phyloP scores from a whole-genome alignment of 768 basidiomycete genomes.

The Amanita muscaria region DNA sequence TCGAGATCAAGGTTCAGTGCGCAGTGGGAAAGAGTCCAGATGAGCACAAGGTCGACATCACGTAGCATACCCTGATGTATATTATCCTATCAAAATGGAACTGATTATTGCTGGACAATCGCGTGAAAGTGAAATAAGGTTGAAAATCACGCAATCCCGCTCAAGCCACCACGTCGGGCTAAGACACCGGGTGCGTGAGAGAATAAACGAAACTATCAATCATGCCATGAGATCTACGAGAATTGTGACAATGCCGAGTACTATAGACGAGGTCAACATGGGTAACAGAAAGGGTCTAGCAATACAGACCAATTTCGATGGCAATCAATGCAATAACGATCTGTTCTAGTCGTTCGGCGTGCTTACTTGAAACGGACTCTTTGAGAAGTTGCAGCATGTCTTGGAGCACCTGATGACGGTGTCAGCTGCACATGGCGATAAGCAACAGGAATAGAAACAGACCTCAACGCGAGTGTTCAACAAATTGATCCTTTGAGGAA shows the following conservation, averaged over 20 bases:
- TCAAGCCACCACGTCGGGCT: too few species aligned
- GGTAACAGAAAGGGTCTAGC: constrained; percentile 4
- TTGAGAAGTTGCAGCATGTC: constrained; percentile 95
- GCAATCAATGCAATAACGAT: constrained; percentile 88
- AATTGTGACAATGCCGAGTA: constrained; percentile 87
- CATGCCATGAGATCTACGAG: constrained; percentile 73
- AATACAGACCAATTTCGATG: constrained; percentile 66
- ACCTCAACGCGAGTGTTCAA: constrained; percentile 92
- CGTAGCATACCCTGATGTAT: not conserved
- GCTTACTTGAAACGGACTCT: constrained; percentile 86
- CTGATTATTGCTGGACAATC: too few species aligned
- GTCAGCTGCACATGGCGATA: not conserved
- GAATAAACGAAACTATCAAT: too few species aligned
- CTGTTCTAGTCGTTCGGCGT: constrained; percentile 86
- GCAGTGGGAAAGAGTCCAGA: constrained; percentile 15
- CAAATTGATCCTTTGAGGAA: constrained; percentile 87
- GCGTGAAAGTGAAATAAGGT: too few species aligned
- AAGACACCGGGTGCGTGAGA: too few species aligned
- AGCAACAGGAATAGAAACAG: not conserved
- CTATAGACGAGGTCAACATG: constrained; percentile 24
- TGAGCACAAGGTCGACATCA: too few species aligned
- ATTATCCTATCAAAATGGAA: too few species aligned
- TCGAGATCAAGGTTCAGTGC: constrained; percentile 14
- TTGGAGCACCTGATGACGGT: constrained; percentile 64
- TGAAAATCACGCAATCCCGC: too few species aligned